Percentiles rank a stretch among this genome's conserved stretches.
Evolutionary conservation across 345 rosid genomes (phyloP).

Genomic region (Triadica sebifera): DNA sequence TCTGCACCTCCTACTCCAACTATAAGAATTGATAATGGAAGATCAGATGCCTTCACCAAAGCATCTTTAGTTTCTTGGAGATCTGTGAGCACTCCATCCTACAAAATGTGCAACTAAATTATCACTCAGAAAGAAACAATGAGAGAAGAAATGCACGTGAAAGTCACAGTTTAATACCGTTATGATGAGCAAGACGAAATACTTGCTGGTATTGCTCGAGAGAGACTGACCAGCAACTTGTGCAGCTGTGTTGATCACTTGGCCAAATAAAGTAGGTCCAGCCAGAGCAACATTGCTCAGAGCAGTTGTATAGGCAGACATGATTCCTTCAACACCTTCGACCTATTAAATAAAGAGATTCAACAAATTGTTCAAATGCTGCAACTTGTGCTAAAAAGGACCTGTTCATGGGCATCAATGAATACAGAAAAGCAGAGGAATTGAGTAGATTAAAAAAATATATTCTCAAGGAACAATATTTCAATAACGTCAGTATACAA

Average conservation of each 20-base stretch:
- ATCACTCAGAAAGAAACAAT: not conserved
- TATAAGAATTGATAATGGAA: conserved; percentile 80
- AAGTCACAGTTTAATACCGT: conserved; percentile 36
- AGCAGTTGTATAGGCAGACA: conserved; percentile 65
- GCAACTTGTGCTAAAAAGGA: not conserved
- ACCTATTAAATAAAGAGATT: conserved; percentile 43
- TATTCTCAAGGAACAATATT: too few species aligned
- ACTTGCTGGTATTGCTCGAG: conserved; percentile 31
- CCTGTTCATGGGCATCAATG: too few species aligned
- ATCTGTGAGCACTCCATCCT: conserved; percentile 93
- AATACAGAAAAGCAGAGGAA: too few species aligned
- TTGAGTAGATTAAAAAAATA: too few species aligned
- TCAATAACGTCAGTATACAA: too few species aligned
- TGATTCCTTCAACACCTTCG: conserved; percentile 78
- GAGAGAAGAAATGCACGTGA: not conserved
- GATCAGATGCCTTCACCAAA: conserved; percentile 86
- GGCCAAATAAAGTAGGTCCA: conserved; percentile 72
- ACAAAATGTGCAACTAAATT: not conserved
- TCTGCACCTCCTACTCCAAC: conserved; percentile 85
- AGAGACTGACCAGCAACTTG: conserved; percentile 41
- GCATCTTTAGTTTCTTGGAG: conserved; percentile 71
- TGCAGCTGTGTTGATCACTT: conserved; percentile 61
- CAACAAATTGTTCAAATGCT: not conserved
- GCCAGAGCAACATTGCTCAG: conserved; percentile 52
- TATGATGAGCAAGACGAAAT: conserved; percentile 57